Conservation (phyloP, 2,329 filamentous ascomycete genomes). For the Macrophomina phaseolina region DNA sequence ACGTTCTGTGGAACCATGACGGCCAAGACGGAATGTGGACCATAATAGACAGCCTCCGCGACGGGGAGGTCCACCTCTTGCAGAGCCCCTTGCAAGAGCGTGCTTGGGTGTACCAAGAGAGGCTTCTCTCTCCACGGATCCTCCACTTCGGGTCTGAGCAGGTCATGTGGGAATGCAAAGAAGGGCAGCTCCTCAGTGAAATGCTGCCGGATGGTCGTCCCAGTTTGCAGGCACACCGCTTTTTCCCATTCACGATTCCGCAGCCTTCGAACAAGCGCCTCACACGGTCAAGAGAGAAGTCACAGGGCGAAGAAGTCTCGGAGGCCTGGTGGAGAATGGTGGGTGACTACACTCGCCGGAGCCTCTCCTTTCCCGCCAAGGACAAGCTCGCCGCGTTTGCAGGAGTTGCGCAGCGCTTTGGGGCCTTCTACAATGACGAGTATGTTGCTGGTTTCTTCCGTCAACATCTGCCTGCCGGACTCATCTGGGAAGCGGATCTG, state of each 20-base stretch:
- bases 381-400: conserved; percentile 4
- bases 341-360: background rate
- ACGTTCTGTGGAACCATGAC: background rate
- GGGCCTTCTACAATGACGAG: background rate
- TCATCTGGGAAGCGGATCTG: background rate
- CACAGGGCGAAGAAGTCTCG: background rate
- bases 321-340: background rate
- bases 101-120: background rate
- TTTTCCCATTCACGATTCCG: background rate
- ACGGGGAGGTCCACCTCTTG: background rate
- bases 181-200: background rate
- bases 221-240: background rate
- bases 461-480: background rate
- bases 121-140: background rate
- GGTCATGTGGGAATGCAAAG: background rate
- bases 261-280: background rate
- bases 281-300: background rate
- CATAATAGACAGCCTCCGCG: background rate
- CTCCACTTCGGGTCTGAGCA: background rate
- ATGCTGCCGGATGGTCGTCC: background rate
- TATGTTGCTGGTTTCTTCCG: conserved; percentile 14
- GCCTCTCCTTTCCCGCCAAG: background rate
- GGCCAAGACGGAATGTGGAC: background rate
- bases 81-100: background rate
- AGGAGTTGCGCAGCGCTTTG: background rate